Evolutionary conservation across 352 stramenopile genomes (phyloP).

Genomic region (Phytophthora kernoviae): DNA sequence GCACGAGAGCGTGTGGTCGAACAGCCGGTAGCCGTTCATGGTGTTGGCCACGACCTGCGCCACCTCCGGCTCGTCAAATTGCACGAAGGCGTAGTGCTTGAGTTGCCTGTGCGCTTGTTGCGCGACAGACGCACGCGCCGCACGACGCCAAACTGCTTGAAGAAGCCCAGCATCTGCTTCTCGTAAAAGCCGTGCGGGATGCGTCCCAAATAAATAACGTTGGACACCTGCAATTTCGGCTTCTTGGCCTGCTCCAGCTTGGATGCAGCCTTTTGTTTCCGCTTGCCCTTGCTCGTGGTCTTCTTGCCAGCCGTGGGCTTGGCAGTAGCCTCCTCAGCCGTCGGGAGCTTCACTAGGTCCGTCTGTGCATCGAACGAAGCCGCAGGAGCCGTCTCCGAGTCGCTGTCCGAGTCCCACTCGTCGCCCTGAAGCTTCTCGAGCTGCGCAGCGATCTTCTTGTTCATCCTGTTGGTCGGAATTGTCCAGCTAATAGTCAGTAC

Average conservation of each 20-base stretch:
- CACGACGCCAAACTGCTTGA: slow-evolving; percentile 96
- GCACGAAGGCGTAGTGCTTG: slow-evolving; percentile 96
- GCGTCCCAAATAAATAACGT: slow-evolving; percentile 97
- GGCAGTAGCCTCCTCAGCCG: slow-evolving; percentile 14
- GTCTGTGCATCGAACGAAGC: slow-evolving; percentile 48
- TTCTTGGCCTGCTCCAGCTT: slow-evolving; percentile 30
- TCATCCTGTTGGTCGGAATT: slow-evolving; percentile 38
- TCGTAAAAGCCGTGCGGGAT: slow-evolving; percentile 97
- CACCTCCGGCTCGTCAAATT: slow-evolving; percentile 94
- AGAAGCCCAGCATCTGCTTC: slow-evolving; percentile 94
- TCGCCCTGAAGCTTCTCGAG: slow-evolving; percentile 81
- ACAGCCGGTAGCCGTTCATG: slow-evolving; percentile 96
- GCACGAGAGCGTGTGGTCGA: slow-evolving; percentile 94
- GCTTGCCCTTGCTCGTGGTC: slow-evolving; percentile 49
- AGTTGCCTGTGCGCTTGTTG: slow-evolving; percentile 94
- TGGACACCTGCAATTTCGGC: slow-evolving; percentile 56
- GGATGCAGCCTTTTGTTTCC: slow-evolving; percentile 38
- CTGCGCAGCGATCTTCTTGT: slow-evolving; percentile 79
- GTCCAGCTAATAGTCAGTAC: neutral
- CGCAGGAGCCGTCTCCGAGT: slow-evolving; percentile 47
- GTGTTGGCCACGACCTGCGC: slow-evolving; percentile 93
- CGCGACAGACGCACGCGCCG: slow-evolving; percentile 91
- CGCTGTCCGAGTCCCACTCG: slow-evolving; percentile 88
- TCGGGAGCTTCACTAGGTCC: slow-evolving; percentile 62
- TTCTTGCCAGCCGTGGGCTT: slow-evolving; percentile 28